These are phyloP conservation scores for Fonsecaea nubica DNA, from an alignment of 2,329 filamentous ascomycete species.

Conservation along the genomic window DNA sequence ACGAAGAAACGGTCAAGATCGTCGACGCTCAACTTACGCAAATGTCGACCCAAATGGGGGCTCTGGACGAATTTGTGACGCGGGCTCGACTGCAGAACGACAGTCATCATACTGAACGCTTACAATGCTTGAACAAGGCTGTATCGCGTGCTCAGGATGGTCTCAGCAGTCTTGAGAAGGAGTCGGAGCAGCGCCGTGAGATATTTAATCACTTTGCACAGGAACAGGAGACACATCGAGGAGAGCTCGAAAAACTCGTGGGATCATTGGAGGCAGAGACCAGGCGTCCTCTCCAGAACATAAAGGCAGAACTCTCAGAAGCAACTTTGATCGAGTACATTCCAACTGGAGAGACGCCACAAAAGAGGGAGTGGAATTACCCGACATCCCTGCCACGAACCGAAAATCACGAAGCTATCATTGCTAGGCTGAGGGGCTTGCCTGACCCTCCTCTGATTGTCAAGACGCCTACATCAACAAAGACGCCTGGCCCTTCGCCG, in stretches of 20 bases:
- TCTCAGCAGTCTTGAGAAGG: constrained; percentile 23
- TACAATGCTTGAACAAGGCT: constrained; percentile 69
- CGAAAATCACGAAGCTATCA: constrained; percentile 63
- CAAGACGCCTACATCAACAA: constrained; percentile 41
- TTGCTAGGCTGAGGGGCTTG: constrained; percentile 58
- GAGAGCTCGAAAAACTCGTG: constrained; percentile 28
- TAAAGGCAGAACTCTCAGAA: constrained; percentile 71
- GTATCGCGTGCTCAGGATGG: constrained; percentile 46
- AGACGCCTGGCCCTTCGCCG: constrained; percentile 39
- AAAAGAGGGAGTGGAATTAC: constrained; percentile 81
- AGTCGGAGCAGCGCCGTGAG: constrained; percentile 21
- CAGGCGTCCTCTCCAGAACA: constrained; percentile 41
- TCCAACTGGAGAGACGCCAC: constrained; percentile 84
- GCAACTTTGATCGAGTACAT: constrained; percentile 78
- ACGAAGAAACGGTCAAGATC: constrained; percentile 86
- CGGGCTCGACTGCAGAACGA: constrained; percentile 82
- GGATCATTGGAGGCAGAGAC: constrained; percentile 29
- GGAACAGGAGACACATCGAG: constrained; percentile 17
- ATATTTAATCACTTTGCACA: constrained; percentile 22
- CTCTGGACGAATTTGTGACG: constrained; percentile 87
- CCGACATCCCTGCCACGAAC: constrained; percentile 80
- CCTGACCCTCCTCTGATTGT: constrained; percentile 38
- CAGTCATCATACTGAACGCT: constrained; percentile 73
- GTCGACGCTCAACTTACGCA: constrained; percentile 88
- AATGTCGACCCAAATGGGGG: constrained; percentile 85